Conservation (phyloP, 2,329 filamentous ascomycete species). For the Fusarium verticillioides region DNA sequence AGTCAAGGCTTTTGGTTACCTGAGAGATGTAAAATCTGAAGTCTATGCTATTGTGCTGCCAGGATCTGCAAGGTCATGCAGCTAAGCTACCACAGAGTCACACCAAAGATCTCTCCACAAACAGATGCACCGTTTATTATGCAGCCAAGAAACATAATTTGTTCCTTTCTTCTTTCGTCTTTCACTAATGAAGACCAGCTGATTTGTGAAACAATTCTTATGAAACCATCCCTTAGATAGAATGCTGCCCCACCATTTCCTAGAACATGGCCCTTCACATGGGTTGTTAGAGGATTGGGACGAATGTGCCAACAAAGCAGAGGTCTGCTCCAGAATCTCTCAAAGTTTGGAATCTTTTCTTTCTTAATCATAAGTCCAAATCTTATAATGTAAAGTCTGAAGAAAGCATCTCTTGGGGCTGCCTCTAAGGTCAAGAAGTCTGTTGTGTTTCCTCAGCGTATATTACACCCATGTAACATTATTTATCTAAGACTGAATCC, state of each 20-base stretch:
- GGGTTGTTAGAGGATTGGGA: not conserved
- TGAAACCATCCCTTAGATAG: not conserved
- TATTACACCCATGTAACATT: not conserved
- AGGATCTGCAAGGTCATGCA: not conserved
- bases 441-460: not conserved
- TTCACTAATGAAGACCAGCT: not conserved
- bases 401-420: not conserved
- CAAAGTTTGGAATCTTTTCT: not conserved
- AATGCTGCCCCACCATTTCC: not conserved
- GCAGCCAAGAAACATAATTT: constrained; percentile 11
- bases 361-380: not conserved
- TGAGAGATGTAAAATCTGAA: constrained; percentile 1
- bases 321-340: not conserved
- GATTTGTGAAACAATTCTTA: not conserved
- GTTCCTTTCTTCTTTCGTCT: not conserved
- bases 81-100: not conserved
- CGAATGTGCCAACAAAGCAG: not conserved
- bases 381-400: not conserved
- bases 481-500: not conserved
- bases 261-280: not conserved
- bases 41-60: not conserved
- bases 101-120: constrained; percentile 2
- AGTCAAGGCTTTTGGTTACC: not conserved
- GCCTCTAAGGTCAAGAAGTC: not conserved
- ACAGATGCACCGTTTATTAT: constrained; percentile 9